Evolutionary conservation across 768 basidiomycete species (phyloP).

Genomic region (Boletus rufocinnamomeus): DNA sequence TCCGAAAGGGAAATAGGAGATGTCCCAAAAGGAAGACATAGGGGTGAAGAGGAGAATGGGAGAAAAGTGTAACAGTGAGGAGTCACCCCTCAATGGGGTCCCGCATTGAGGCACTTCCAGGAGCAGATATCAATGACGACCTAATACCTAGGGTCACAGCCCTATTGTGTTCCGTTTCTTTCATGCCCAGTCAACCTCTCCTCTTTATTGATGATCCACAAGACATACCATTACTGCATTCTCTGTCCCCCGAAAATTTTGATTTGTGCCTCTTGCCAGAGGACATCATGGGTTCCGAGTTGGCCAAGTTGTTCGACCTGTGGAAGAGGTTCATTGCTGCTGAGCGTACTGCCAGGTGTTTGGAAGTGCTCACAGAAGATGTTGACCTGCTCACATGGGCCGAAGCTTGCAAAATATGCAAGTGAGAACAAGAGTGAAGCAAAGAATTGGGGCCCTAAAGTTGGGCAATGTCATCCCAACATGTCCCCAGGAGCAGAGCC

Average conservation of each 20-base stretch:
- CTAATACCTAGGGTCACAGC: slow-evolving; percentile 38
- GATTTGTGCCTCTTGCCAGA: slow-evolving; percentile 39
- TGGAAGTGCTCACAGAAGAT: slow-evolving; percentile 37
- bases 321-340: slow-evolving; percentile 38
- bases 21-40: no score
- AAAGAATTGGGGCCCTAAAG: slow-evolving; percentile 61
- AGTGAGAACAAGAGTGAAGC: slow-evolving; percentile 54
- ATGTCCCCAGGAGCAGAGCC: slow-evolving; percentile 27
- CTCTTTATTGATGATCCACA: slow-evolving; percentile 24
- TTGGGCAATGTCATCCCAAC: slow-evolving; percentile 35
- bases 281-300: slow-evolving; percentile 38
- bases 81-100: no score
- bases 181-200: slow-evolving; percentile 31
- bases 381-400: slow-evolving; percentile 41
- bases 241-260: slow-evolving; percentile 44
- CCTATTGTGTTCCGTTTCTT: slow-evolving; percentile 13
- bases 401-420: slow-evolving; percentile 47
- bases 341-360: slow-evolving; percentile 34
- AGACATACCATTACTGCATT: slow-evolving; percentile 40
- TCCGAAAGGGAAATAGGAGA: no score
- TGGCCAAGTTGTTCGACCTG: slow-evolving; percentile 43
- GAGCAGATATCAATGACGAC: no score
- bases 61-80: no score
- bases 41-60: no score
- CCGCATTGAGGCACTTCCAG: no score